Evolutionary conservation across 805 yeast species (phyloP).

Genomic region (Hanseniaspora singularis): DNA sequence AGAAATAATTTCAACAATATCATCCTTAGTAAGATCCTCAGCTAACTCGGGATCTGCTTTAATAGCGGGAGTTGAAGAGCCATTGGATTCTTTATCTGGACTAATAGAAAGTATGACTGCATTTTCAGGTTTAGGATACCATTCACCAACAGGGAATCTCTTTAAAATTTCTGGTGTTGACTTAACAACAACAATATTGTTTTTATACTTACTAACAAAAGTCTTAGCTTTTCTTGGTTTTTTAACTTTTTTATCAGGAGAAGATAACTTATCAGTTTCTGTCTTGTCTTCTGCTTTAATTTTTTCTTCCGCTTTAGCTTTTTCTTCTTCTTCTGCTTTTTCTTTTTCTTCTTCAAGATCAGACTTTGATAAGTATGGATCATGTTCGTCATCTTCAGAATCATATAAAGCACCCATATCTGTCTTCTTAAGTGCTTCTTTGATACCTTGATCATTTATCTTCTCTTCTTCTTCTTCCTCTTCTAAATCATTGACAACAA

Average conservation of each 20-base stretch:
- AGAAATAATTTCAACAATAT: slow-evolving; percentile 52
- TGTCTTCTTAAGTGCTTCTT: slow-evolving; percentile 70
- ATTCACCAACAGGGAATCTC: slow-evolving; percentile 66
- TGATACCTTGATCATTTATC: slow-evolving; percentile 77
- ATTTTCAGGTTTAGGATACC: slow-evolving; percentile 52
- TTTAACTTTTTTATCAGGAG: slow-evolving; percentile 17
- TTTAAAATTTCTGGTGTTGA: slow-evolving; percentile 49
- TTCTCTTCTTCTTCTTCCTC: slow-evolving; percentile 69
- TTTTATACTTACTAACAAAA: slow-evolving; percentile 36
- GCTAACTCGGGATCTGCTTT: slow-evolving; percentile 10
- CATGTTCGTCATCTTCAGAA: slow-evolving; percentile 72
- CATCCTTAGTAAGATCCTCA: slow-evolving; percentile 47
- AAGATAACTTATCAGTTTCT: slow-evolving; percentile 18
- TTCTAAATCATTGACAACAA: slow-evolving; percentile 48
- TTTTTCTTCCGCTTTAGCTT: slow-evolving; percentile 27
- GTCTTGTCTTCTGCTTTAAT: slow-evolving; percentile 20
- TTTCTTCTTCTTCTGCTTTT: slow-evolving; percentile 34
- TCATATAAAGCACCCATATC: slow-evolving; percentile 67
- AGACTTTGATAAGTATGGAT: slow-evolving; percentile 70
- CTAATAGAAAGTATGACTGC: slow-evolving; percentile 27
- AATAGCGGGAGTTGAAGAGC: background rate
- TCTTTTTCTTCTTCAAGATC: slow-evolving; percentile 46
- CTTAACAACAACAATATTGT: slow-evolving; percentile 49
- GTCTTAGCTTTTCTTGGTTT: slow-evolving; percentile 28
- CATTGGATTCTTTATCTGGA: too few relatives aligned